Base-by-base conservation (phyloP, 2,329 filamentous ascomycete species). In the Pseudocercospora pini-densiflorae region DNA sequence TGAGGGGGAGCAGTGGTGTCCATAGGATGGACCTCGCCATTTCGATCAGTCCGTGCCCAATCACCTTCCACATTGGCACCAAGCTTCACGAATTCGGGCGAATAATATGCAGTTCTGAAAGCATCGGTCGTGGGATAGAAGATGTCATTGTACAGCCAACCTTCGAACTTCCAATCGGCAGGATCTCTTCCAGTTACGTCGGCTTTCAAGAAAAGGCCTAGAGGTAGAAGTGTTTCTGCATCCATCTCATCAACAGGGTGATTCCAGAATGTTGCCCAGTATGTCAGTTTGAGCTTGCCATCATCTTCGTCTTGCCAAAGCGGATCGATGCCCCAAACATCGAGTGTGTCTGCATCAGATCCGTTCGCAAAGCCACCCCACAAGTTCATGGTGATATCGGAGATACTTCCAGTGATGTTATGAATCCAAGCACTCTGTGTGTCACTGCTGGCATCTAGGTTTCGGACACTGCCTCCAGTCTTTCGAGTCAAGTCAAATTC, bases 61-160 rank as follows among this genome's bases (percentile, higher is more conserved):
- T 75, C 72, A 1, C 85, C 85, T 51, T 85, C 82, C 0, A 84
- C 76, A 54, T 83, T 84, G 23, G 82, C 76, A 31, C 78, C 77
- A 23, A 84, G 77, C 71, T 84, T 85, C 57, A 80, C 78, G 66
- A 87, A 85, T 4, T 74, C 77, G 2, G 78, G 76, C 23, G 75
- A 75, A 63, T 76, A 80, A 70, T 81, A 83, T 1, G 84, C 84
- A 0, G 63, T 70, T 36, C 82, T 76, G 73, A 87, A 84, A 3
- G 79, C 80, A 23, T 84, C 78, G 1, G 82, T 83, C 4, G 82
- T 82, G 33, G 79, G 73, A 70, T 87, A 89, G 67, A 84, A 84
- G n/a, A 84, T 73, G 53, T 82, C 81, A 64, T 86, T 83, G 71
- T 87, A 88, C 16, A 85, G 81, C 84, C 85, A 88, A 1, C 83